Conservation (phyloP, 192 early-diverging fungal species). For the Obelidium mucronatum region DNA sequence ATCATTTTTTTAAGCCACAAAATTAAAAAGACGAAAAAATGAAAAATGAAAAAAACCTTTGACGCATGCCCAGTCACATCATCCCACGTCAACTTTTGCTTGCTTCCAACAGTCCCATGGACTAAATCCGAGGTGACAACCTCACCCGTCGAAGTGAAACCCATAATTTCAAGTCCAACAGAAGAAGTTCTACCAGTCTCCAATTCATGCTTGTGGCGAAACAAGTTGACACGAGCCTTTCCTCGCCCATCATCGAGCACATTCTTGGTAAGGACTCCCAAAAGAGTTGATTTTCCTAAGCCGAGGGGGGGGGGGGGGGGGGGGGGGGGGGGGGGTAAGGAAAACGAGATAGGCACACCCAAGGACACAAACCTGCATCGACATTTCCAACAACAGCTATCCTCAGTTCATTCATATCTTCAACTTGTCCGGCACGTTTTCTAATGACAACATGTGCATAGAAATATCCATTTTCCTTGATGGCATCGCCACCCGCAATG, state of each 20-base stretch:
- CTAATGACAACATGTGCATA: constrained; percentile 73
- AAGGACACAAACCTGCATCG: constrained; percentile 56
- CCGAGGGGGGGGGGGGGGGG: constrained; percentile 56
- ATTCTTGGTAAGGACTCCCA: constrained; percentile 92
- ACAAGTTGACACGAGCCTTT: constrained; percentile 87
- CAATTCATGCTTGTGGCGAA: constrained; percentile 90
- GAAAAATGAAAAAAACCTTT: constrained; percentile 75
- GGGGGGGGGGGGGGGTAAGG: background rate
- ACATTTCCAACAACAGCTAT: constrained; percentile 94
- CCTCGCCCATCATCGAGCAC: constrained; percentile 93
- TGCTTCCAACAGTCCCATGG: constrained; percentile 31
- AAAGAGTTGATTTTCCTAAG: constrained; percentile 77
- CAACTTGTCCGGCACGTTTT: constrained; percentile 72
- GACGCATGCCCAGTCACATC: constrained; percentile 77
- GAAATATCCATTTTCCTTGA: constrained; percentile 7
- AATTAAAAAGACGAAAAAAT: too few relatives aligned
- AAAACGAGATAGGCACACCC: background rate
- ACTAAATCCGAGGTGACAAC: constrained; percentile 68
- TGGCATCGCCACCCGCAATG: background rate
- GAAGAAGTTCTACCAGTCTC: constrained; percentile 92
- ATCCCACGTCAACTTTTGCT: constrained; percentile 78
- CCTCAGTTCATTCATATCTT: constrained; percentile 84
- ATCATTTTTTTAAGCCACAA: too few relatives aligned
- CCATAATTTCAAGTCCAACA: constrained; percentile 86
- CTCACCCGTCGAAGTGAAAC: constrained; percentile 74